Evolutionary conservation across 169 alveolate species (phyloP).

Genomic region (Perkinsus marinus): DNA sequence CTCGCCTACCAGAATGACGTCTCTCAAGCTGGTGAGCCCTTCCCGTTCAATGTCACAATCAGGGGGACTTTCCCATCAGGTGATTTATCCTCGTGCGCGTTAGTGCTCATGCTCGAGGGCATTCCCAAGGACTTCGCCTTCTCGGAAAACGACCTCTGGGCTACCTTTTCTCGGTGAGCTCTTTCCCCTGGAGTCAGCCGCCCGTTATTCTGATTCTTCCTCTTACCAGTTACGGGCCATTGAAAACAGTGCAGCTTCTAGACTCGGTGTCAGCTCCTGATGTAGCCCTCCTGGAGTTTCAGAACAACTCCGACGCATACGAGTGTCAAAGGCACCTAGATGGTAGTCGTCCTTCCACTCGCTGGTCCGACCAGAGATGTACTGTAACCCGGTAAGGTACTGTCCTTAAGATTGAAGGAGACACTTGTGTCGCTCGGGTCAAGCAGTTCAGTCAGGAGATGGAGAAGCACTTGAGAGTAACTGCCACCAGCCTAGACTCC

Average conservation of each 20-base stretch:
- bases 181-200: background rate
- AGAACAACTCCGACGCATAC: background rate
- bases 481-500: background rate
- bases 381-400: background rate
- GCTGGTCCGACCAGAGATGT: background rate
- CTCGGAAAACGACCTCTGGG: background rate
- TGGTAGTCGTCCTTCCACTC: background rate
- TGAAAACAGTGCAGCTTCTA: background rate
- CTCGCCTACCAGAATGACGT: background rate
- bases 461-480: background rate
- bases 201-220: background rate
- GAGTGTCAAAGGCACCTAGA: background rate
- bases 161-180: background rate
- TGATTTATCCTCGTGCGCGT: background rate
- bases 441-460: background rate
- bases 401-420: background rate
- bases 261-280: background rate
- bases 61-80: background rate
- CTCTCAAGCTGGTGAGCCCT: background rate
- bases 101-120: background rate
- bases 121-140: background rate
- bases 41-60: background rate
- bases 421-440: background rate
- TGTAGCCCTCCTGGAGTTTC: background rate
- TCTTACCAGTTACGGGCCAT: background rate